These are phyloP conservation scores for Schrenkiella parvula DNA, from an alignment of 345 rosid species.

Conservation along the genomic window DNA sequence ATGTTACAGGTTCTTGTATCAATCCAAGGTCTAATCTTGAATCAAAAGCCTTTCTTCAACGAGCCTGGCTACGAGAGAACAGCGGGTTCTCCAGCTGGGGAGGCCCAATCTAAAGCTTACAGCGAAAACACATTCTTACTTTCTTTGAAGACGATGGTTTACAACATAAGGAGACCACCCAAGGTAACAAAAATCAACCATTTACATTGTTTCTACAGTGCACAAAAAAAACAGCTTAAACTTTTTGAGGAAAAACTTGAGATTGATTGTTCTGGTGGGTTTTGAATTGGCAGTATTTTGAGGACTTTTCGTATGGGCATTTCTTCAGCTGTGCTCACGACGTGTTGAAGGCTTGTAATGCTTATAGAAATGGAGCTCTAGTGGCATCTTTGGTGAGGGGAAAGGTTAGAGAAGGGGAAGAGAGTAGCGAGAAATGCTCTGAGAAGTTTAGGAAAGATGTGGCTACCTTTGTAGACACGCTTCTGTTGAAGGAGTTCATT, in stretches of 20 bases:
- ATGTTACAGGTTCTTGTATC: conserved; percentile 91
- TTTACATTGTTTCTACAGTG: neutral
- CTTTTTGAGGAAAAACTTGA: neutral
- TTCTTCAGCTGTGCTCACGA: conserved; percentile 58
- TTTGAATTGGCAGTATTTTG: conserved; percentile 53
- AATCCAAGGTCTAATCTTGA: conserved; percentile 86
- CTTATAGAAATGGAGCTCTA: conserved; percentile 65
- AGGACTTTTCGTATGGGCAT: conserved; percentile 69
- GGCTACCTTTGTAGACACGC: conserved; percentile 28
- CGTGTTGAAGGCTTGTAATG: conserved; percentile 68
- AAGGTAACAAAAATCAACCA: conserved; percentile 44
- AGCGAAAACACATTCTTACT: conserved; percentile 61
- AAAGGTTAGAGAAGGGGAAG: conserved; percentile 48
- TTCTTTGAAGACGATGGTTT: conserved; percentile 70
- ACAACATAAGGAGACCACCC: conserved; percentile 72
- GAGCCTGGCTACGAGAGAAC: conserved; percentile 67
- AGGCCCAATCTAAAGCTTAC: conserved; percentile 41
- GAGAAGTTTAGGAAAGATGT: conserved; percentile 40
- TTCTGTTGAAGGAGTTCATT: conserved; percentile 47
- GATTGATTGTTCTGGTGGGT: neutral
- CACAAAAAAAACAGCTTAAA: neutral
- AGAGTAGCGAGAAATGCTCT: conserved; percentile 44
- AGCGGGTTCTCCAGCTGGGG: conserved; percentile 34
- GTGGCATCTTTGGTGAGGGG: conserved; percentile 60
- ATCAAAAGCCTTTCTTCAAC: conserved; percentile 77